Base-by-base conservation (phyloP, 2,329 filamentous ascomycete species). In the Uncinocarpus reesii region DNA sequence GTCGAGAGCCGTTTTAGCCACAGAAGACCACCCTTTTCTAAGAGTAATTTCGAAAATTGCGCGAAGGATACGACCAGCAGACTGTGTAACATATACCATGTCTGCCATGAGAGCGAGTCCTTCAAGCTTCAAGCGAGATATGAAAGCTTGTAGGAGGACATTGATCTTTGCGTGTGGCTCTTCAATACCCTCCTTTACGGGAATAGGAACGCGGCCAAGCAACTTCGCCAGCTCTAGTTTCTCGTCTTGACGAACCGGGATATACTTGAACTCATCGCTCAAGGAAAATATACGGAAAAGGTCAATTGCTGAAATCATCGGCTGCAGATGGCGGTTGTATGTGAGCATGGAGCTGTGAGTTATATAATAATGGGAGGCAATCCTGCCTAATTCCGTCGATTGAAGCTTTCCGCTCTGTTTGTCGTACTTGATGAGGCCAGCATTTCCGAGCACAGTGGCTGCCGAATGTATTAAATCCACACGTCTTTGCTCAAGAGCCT, bases 141-240 rank as follows among this genome's bases (percentile, higher is more conserved):
- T 95, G 62, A 92, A 98, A 2, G 92, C 92, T 65, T 98, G 92
- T 4, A 98, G 74, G 20, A 98, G 77, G 32, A 98, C 92, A 58
- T 98, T 98, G 69, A 98, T 95, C 73, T 98, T 98, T 50, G 89
- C 88, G 55, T 95, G 88, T 1, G 92, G 83, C 67, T 98, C 92
- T 62, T 98, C 92, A 43, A 96, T 89, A 58, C 87, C 87, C 69
- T 98, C 92, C 67, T 98, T 98, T 57, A 98, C 88, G 3, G 92
- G 92, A 48, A 98, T 88, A 1, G 92, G 92, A 0, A 98, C 92
- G 56, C 85, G 79, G 7, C 84, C 83, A 18, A 98, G 75, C 26
- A 98, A 74, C 65, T 96, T 95, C 4, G 88, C 88, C 46, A 98
- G 75, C 66, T 98, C 92, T 26, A 98, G 74, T 71, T 96, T 96